Percentiles rank a stretch among this genome's conserved stretches.
Evolutionary conservation across 148 eudicot genomes (phyloP).

Genomic region (Pharnaceum exiguum): DNA sequence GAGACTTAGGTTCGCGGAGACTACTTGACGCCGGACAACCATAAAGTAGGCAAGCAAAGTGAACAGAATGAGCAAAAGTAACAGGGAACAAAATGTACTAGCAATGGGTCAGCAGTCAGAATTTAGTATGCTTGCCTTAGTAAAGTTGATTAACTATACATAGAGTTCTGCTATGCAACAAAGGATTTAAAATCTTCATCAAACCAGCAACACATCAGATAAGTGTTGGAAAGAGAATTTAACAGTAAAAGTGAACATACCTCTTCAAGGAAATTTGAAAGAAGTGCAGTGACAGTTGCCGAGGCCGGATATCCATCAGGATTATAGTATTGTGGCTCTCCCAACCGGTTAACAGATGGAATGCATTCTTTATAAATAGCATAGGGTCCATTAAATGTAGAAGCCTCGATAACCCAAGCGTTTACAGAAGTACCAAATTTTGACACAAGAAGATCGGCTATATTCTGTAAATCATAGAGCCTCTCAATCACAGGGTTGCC

Average conservation of each 20-base stretch:
- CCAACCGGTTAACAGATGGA: slow-evolving; percentile 49
- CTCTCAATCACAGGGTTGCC: slow-evolving; percentile 77
- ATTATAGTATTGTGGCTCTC: slow-evolving; percentile 71
- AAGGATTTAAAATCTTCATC: too few relatives aligned
- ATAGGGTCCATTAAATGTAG: slow-evolving; percentile 80
- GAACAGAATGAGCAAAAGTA: too few relatives aligned
- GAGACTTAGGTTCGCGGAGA: too few relatives aligned
- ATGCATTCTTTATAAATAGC: slow-evolving; percentile 71
- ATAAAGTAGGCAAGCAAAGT: too few relatives aligned
- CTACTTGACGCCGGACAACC: too few relatives aligned
- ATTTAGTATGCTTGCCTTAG: too few relatives aligned
- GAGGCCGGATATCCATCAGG: slow-evolving; percentile 74
- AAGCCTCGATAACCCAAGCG: slow-evolving; percentile 84
- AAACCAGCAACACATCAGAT: too few relatives aligned
- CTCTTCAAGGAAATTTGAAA: slow-evolving; percentile 57
- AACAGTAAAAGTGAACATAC: slow-evolving; percentile 25
- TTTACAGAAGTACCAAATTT: slow-evolving; percentile 63
- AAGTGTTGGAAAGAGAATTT: not conserved
- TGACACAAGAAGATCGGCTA: slow-evolving; percentile 63
- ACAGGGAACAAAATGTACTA: too few relatives aligned
- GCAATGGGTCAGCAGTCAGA: too few relatives aligned
- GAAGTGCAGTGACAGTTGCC: slow-evolving; percentile 43
- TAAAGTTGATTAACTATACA: too few relatives aligned
- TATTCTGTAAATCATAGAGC: slow-evolving; percentile 52
- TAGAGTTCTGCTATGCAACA: too few relatives aligned